These are phyloP conservation scores for Datura wrightii DNA, from an alignment of 257 asterid species.

Conservation along the genomic window DNA sequence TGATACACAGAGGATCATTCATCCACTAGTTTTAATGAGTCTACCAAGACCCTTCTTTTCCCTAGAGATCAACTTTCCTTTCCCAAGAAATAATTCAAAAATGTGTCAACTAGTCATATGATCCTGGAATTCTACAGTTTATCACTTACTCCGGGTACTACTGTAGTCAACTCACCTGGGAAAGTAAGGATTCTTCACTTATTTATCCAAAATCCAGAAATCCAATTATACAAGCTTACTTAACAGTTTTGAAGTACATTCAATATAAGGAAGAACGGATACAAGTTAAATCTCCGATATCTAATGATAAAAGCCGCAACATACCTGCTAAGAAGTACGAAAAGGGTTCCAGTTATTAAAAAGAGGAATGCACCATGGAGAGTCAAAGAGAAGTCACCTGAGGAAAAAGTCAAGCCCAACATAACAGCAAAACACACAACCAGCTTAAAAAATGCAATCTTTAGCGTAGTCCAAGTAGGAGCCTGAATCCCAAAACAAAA, in stretches of 20 bases:
- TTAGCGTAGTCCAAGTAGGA: slow-evolving; percentile 87
- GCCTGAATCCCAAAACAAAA: slow-evolving; percentile 48
- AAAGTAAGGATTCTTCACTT: not conserved
- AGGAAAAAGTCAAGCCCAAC: slow-evolving; percentile 85
- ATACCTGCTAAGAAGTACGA: slow-evolving; percentile 82
- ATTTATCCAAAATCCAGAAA: not conserved
- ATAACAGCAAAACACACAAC: slow-evolving; percentile 74
- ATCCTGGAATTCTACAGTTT: not conserved
- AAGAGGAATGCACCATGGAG: slow-evolving; percentile 81
- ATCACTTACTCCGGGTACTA: not conserved
- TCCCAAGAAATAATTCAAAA: not conserved
- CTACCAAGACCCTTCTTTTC: not conserved
- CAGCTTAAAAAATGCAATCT: slow-evolving; percentile 79
- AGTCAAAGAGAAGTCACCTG: slow-evolving; percentile 66
- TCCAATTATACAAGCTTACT: not conserved
- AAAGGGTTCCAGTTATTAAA: slow-evolving; percentile 70
- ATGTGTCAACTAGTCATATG: not conserved
- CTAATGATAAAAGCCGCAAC: not conserved
- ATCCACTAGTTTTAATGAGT: slow-evolving; percentile 3
- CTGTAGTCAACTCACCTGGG: not conserved
- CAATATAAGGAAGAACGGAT: not conserved
- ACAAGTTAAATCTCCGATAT: not conserved
- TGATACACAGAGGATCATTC: not conserved
- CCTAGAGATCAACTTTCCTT: not conserved
- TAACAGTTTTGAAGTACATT: not conserved